phyloP scores from a whole-genome alignment of 345 rosid species.

The Euphorbia pulcherrima region DNA sequence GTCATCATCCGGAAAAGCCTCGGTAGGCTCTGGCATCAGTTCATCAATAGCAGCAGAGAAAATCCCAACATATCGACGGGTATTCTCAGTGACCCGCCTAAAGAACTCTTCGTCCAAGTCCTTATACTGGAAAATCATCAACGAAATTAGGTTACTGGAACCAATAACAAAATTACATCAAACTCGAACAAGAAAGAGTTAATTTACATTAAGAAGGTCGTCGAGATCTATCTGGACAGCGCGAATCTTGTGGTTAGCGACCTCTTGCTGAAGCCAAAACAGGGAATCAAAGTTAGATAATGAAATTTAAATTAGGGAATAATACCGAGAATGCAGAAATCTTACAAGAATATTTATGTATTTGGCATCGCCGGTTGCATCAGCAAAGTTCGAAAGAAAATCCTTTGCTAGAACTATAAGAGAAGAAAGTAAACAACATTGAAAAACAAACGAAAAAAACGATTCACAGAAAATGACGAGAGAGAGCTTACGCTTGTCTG shows the following conservation, averaged over 20 bases:
- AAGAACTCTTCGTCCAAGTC: slow-evolving; percentile 63
- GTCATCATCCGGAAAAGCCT: slow-evolving; percentile 83
- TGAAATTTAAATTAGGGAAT: background rate
- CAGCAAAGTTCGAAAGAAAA: slow-evolving; percentile 65
- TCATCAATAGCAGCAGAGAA: slow-evolving; percentile 77
- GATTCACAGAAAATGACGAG: background rate
- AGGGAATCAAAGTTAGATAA: background rate
- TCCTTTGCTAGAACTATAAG: slow-evolving; percentile 74
- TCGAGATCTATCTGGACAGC: slow-evolving; percentile 76
- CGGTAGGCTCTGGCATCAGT: slow-evolving; percentile 79
- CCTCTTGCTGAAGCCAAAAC: slow-evolving; percentile 63
- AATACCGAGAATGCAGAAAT: background rate
- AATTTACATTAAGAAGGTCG: slow-evolving; percentile 68
- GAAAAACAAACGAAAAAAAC: background rate
- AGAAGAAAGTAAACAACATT: background rate
- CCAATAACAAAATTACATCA: background rate
- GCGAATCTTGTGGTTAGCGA: slow-evolving; percentile 68
- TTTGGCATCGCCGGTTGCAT: slow-evolving; percentile 66
- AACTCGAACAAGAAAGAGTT: background rate
- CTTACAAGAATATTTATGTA: slow-evolving; percentile 82
- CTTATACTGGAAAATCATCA: slow-evolving; percentile 48
- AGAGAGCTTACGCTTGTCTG: slow-evolving; percentile 53
- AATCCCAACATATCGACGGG: slow-evolving; percentile 75
- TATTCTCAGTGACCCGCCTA: slow-evolving; percentile 71
- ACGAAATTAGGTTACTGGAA: slow-evolving; percentile 14